These are phyloP conservation scores for Nemania bipapillata DNA, from an alignment of 2,329 filamentous ascomycete species.

Conservation along the genomic window DNA sequence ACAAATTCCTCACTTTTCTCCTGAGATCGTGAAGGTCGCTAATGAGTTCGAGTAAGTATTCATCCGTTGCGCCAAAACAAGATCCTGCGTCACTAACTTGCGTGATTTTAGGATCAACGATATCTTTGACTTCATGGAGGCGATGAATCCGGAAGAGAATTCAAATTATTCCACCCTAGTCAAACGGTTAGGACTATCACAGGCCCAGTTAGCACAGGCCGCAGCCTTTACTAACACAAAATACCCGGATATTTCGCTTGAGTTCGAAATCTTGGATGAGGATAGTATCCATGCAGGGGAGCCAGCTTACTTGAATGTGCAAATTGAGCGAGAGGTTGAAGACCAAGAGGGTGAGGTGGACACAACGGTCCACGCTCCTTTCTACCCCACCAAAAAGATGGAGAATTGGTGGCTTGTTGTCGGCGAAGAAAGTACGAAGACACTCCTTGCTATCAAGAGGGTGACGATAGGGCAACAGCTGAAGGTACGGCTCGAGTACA, in stretches of 20 bases:
- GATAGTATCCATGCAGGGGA: conserved; percentile 83
- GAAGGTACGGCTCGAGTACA: conserved; percentile 85
- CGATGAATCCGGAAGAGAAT: conserved; percentile 96
- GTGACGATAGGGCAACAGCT: conserved; percentile 85
- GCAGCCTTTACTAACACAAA: conserved; percentile 95
- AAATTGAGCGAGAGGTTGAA: conserved; percentile 84
- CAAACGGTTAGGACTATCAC: conserved; percentile 79
- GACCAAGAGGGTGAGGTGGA: conserved; percentile 76
- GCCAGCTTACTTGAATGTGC: conserved; percentile 83
- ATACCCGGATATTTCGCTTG: conserved; percentile 93
- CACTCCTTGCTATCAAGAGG: conserved; percentile 89
- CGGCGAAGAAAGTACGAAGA: conserved; percentile 89
- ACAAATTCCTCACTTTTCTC: conserved; percentile 94
- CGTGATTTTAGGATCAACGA: conserved; percentile 76
- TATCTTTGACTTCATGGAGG: conserved; percentile 97
- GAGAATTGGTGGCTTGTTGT: conserved; percentile 99
- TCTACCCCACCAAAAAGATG: conserved; percentile 90
- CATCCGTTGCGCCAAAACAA: neutral
- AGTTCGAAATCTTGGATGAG: conserved; percentile 84
- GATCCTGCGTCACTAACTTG: conserved; percentile 40
- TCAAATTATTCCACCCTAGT: conserved; percentile 80
- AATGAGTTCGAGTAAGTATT: conserved; percentile 76
- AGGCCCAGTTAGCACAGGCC: conserved; percentile 85
- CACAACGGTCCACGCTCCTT: conserved; percentile 89
- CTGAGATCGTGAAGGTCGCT: conserved; percentile 83